These are phyloP conservation scores for Daldinia concentrica DNA, from an alignment of 495 filamentous ascomycete genomes.

Conservation along the genomic window DNA sequence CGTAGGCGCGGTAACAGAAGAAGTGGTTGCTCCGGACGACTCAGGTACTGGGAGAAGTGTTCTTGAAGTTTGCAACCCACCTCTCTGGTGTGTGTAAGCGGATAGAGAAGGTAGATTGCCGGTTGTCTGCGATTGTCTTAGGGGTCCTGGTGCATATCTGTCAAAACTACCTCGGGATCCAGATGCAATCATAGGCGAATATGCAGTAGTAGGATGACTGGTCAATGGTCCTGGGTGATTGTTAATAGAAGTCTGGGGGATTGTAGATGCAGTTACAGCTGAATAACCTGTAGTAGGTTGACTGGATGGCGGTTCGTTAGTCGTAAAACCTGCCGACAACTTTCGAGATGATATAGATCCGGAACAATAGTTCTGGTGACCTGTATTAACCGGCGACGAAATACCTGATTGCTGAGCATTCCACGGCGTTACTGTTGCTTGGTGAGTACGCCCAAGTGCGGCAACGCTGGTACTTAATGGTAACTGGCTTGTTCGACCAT, in stretches of 20 bases:
- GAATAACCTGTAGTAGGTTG: constrained; percentile 23
- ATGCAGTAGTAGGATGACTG: neutral
- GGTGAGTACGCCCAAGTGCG: neutral
- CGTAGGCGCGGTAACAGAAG: neutral
- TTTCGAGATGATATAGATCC: constrained; percentile 29
- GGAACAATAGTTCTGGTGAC: neutral
- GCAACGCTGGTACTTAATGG: constrained; percentile 14
- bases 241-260: neutral
- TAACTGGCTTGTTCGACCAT: neutral
- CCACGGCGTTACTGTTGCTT: neutral
- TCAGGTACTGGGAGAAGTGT: neutral
- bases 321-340: constrained; percentile 30
- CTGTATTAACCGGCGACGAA: neutral
- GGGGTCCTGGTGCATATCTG: neutral
- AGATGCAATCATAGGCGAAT: constrained; percentile 4
- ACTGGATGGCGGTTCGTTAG: constrained; percentile 17
- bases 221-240: constrained; percentile 24
- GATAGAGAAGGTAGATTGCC: constrained; percentile 26
- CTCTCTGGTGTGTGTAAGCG: neutral
- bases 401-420: neutral
- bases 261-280: constrained; percentile 7
- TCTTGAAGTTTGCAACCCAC: neutral
- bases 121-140: constrained; percentile 16
- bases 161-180: constrained; percentile 1
- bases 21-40: constrained; percentile 1